Evolutionary conservation across 1,139 yeast genomes (phyloP), one percentile per base, ranked within the genome.

Genomic region (Spathaspora jeffriesii): DNA sequence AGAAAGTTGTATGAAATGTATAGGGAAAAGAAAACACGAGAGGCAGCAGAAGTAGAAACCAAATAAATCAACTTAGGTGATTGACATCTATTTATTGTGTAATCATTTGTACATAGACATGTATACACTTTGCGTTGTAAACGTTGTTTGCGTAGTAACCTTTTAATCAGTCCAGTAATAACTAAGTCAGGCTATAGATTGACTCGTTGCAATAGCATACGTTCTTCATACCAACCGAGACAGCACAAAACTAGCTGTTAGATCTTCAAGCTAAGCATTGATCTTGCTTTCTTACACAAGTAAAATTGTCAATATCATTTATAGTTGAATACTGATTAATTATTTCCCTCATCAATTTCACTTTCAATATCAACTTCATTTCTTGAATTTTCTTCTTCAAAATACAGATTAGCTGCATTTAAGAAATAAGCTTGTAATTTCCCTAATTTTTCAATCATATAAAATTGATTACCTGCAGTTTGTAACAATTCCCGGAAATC

Each of bases 401-500:
- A 81, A n/a, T 81, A 84, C 39, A 5, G 20, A 34, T 11, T 18
- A 7, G 38, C 38, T 5, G 38, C 38, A 9, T 4, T 18, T 34
- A 34, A 34, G 22, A 34, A 34, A 34, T 34, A n/a, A 18, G 86
- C 87, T 53, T 84, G 89, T 52, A 81, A 68, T 44, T 81, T 73
- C 3, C 88, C 89, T 41, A 84, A 64, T 50, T 72, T 71, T 56
- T 82, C 78, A 28, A 84, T 78, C 27, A 75, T 68, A 50, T 78
- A 76, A 45, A 81, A 84, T 55, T 84, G 89, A 22, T 71, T 71
- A 10, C 81, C 70, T 1, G 88, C 80, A 11, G 79, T 79, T 38
- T 71, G 69, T 41, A 84, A 63, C 52, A 82, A 65, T 52, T 72
- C 79, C 56, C 81, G 82, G 58, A 84, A 74, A 53, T 82, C 87